Evolutionary conservation across 768 basidiomycete genomes (phyloP).

Genomic region (Kwoniella europaea): DNA sequence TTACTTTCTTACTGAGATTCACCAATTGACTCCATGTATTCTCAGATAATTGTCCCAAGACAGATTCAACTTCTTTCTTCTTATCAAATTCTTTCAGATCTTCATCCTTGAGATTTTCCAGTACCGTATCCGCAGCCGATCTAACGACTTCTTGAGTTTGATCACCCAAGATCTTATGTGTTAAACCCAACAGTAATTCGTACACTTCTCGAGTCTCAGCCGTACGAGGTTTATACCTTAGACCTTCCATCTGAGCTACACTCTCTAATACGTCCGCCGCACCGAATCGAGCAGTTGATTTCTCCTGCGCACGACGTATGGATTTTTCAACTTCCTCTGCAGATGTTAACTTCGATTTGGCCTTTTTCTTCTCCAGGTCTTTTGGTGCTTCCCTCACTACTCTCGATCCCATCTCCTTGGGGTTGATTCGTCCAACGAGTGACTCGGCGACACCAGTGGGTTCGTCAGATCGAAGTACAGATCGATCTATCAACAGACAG

Average conservation of each 20-base stretch:
- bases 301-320: slow-evolving; percentile 64
- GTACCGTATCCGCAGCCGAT: slow-evolving; percentile 87
- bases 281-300: slow-evolving; percentile 65
- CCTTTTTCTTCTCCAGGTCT: slow-evolving; percentile 92
- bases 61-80: slow-evolving; percentile 87
- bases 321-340: slow-evolving; percentile 55
- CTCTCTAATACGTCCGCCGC: slow-evolving; percentile 90
- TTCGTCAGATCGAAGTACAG: slow-evolving; percentile 80
- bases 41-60: slow-evolving; percentile 68
- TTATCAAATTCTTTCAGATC: slow-evolving; percentile 93
- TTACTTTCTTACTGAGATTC: slow-evolving; percentile 87
- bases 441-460: slow-evolving; percentile 95
- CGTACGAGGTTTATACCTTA: slow-evolving; percentile 90
- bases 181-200: slow-evolving; percentile 81
- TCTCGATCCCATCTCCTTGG: slow-evolving; percentile 90
- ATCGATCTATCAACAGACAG: slow-evolving; percentile 44
- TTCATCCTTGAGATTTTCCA: slow-evolving; percentile 88
- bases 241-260: slow-evolving; percentile 88
- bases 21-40: slow-evolving; percentile 84
- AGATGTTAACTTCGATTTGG: slow-evolving; percentile 65
- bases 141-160: slow-evolving; percentile 95
- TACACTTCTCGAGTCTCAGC: slow-evolving; percentile 94
- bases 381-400: slow-evolving; percentile 81
- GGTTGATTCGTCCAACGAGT: slow-evolving; percentile 85
- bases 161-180: slow-evolving; percentile 85